A percentile compares a stretch with the other conserved stretches of the same genome.
phyloP scores from a whole-genome alignment of 352 stramenopile species.

The Globisporangium mamillatum region DNA sequence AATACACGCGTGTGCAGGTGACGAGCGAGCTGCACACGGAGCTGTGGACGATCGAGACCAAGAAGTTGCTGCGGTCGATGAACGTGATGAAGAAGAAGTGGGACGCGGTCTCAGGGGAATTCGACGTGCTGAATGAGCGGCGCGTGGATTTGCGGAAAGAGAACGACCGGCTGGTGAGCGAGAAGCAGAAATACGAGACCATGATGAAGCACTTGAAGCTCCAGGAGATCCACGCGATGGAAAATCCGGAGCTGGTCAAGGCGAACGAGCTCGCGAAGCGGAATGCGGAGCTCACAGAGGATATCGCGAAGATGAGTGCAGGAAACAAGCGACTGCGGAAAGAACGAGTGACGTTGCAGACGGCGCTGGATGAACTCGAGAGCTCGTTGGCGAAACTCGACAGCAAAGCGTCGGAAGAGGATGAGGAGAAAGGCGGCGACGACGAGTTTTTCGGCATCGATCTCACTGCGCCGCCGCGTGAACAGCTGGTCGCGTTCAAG shows the following conservation, averaged over 20 bases:
- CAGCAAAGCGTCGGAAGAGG: slow-evolving; percentile 40
- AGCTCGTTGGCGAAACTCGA: slow-evolving; percentile 64
- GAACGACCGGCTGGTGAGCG: slow-evolving; percentile 61
- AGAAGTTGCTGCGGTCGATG: slow-evolving; percentile 66
- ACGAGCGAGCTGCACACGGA: slow-evolving; percentile 80
- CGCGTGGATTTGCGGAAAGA: slow-evolving; percentile 68
- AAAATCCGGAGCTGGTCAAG: slow-evolving; percentile 76
- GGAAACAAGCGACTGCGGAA: slow-evolving; percentile 84
- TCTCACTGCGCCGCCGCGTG: slow-evolving; percentile 43
- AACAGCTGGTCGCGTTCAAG: slow-evolving; percentile 57
- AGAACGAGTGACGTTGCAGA: slow-evolving; percentile 68
- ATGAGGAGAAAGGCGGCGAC: slow-evolving; percentile 47
- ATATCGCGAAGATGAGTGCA: slow-evolving; percentile 81
- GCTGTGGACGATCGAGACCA: slow-evolving; percentile 85
- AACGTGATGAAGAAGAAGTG: slow-evolving; percentile 64
- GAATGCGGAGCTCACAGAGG: slow-evolving; percentile 76
- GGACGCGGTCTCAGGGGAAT: slow-evolving; percentile 64
- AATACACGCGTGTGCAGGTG: slow-evolving; percentile 78
- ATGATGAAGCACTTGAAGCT: slow-evolving; percentile 86
- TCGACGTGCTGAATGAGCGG: slow-evolving; percentile 59
- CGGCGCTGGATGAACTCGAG: slow-evolving; percentile 66
- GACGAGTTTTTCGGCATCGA: slow-evolving; percentile 82
- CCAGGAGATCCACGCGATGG: slow-evolving; percentile 65
- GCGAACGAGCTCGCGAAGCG: slow-evolving; percentile 72
- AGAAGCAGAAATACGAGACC: slow-evolving; percentile 68